Percentiles rank a stretch among this genome's conserved stretches.
phyloP scores from a whole-genome alignment of 805 yeast genomes.

The Monosporozyma servazzii region DNA sequence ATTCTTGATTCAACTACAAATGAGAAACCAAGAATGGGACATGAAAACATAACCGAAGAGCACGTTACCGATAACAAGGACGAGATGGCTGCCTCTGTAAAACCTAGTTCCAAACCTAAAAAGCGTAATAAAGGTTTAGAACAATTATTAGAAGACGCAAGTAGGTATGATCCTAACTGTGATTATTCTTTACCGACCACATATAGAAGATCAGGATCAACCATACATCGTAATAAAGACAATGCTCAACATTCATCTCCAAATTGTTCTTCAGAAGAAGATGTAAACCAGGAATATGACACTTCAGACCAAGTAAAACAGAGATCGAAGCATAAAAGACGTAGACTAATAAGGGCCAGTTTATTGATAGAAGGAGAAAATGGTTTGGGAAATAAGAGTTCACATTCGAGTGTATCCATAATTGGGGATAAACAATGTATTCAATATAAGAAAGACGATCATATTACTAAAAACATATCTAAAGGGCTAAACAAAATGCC shows the following conservation, averaged over 20 bases:
- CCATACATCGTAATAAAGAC: not conserved
- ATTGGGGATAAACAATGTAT: not conserved
- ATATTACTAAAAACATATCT: too few relatives aligned
- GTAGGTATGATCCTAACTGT: slow-evolving; percentile 18
- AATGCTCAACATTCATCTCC: slow-evolving; percentile 9
- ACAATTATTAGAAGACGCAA: slow-evolving; percentile 22
- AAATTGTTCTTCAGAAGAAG: not conserved
- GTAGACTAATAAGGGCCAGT: slow-evolving; percentile 1
- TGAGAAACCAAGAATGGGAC: not conserved
- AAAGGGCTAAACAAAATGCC: too few relatives aligned
- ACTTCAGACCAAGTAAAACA: not conserved
- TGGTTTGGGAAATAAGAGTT: not conserved
- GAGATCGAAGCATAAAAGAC: not conserved
- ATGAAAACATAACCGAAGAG: not conserved
- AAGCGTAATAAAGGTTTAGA: slow-evolving; percentile 5
- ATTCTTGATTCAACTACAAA: not conserved
- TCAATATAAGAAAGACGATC: not conserved
- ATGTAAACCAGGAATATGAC: not conserved
- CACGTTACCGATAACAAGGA: not conserved
- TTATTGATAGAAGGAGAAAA: not conserved
- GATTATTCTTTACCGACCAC: slow-evolving; percentile 20
- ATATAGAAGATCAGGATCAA: slow-evolving; percentile 6
- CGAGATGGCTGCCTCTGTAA: not conserved
- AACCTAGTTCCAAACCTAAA: not conserved
- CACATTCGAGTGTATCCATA: not conserved